A percentile compares a stretch with the other conserved stretches of the same genome.
Evolutionary conservation across 2,329 filamentous ascomycete genomes (phyloP).

Genomic region (Xenoacremonium recifei): DNA sequence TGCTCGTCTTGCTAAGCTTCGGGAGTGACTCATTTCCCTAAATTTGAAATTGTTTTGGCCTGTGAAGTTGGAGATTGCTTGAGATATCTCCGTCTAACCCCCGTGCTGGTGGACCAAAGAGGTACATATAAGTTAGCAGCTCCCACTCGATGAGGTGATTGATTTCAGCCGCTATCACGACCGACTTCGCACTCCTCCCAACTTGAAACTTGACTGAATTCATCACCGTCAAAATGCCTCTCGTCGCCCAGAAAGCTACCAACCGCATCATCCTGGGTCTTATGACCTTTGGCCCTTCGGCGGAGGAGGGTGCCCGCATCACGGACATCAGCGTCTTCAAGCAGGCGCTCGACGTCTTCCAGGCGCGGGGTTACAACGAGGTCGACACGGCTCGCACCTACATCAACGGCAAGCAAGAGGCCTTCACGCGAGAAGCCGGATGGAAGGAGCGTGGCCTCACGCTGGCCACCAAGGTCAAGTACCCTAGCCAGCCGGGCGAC

Average conservation of each 20-base stretch:
- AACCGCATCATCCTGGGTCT: conserved; percentile 77
- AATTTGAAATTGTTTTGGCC: too few relatives aligned
- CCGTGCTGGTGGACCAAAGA: too few relatives aligned
- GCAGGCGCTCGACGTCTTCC: conserved; percentile 70
- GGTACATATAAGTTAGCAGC: too few relatives aligned
- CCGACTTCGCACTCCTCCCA: too few relatives aligned
- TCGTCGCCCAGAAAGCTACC: conserved; percentile 45
- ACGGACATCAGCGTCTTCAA: conserved; percentile 67
- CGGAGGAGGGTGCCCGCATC: conserved; percentile 67
- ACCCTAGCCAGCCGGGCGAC: conserved; percentile 57
- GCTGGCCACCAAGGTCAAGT: conserved; percentile 73
- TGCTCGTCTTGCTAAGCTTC: too few relatives aligned
- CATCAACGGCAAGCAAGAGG: conserved; percentile 71
- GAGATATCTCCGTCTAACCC: too few relatives aligned
- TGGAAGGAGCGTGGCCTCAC: conserved; percentile 79
- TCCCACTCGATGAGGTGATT: too few relatives aligned
- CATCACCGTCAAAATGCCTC: conserved; percentile 41
- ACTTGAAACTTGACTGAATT: conserved; percentile 1
- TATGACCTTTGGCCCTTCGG: conserved; percentile 74
- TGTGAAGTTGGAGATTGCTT: too few relatives aligned
- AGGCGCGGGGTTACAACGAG: conserved; percentile 78
- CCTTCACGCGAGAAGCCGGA: conserved; percentile 68
- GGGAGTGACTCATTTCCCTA: too few relatives aligned
- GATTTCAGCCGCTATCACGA: too few relatives aligned
- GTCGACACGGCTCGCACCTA: conserved; percentile 82